These are phyloP conservation scores for Tolypocladium inflatum DNA, from an alignment of 2,329 filamentous ascomycete genomes.

Conservation along the genomic window DNA sequence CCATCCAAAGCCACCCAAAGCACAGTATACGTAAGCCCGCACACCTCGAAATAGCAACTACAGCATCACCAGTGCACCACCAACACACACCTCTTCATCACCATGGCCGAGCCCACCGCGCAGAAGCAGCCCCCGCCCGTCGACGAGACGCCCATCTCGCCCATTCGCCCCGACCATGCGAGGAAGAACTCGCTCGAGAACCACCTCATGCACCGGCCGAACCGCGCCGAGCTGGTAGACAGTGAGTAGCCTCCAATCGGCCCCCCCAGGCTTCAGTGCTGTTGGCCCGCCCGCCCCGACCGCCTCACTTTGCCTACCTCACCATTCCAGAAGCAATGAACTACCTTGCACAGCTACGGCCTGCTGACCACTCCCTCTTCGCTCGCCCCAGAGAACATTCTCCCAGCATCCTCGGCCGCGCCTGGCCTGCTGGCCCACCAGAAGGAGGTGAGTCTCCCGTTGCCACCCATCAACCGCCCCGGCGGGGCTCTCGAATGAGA, in stretches of 20 bases:
- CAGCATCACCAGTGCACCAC: neutral
- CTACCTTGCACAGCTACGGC: neutral
- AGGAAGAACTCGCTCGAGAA: slow-evolving; percentile 65
- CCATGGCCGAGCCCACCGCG: slow-evolving; percentile 19
- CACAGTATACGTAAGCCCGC: neutral
- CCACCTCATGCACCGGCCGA: slow-evolving; percentile 62
- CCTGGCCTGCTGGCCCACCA: slow-evolving; percentile 73
- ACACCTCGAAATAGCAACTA: too few species aligned
- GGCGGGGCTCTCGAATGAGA: neutral
- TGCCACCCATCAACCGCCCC: neutral
- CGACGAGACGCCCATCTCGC: slow-evolving; percentile 44
- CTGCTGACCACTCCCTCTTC: neutral
- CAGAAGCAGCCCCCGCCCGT: slow-evolving; percentile 16
- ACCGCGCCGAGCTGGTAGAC: slow-evolving; percentile 69
- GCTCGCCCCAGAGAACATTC: slow-evolving; percentile 62
- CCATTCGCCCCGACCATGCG: slow-evolving; percentile 39
- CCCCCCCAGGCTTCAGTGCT: neutral
- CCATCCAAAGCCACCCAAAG: too few species aligned
- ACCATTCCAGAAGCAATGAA: neutral
- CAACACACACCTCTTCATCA: neutral
- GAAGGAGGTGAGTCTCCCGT: slow-evolving; percentile 45
- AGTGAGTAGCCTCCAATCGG: slow-evolving; percentile 40
- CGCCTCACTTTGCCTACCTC: neutral
- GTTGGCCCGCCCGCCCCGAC: neutral
- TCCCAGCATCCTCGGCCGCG: slow-evolving; percentile 68